Percentiles rank a stretch among this genome's conserved stretches.
Evolutionary conservation across 2,329 filamentous ascomycete species (phyloP).

Genomic region (Sphaerulina vaccinii): DNA sequence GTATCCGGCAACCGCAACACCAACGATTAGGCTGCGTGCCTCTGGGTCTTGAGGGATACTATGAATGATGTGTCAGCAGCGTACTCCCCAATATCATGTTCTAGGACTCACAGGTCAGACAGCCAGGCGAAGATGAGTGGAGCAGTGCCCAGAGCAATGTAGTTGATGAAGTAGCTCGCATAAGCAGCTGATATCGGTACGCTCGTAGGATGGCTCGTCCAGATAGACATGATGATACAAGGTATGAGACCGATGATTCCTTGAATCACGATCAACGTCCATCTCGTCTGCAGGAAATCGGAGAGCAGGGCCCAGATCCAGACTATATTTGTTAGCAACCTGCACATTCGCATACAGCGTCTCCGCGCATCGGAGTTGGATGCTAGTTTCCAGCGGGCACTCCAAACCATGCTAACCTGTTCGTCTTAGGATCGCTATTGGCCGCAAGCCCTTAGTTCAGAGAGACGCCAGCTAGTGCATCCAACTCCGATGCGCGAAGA

Average conservation of each 20-base stretch:
- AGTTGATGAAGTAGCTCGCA: conserved; percentile 54
- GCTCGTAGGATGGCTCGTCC: conserved; percentile 48
- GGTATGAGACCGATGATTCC: conserved; percentile 48
- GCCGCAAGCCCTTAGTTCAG: no score
- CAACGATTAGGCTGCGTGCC: conserved; percentile 50
- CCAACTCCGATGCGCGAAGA: no score
- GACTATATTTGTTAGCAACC: conserved; percentile 32
- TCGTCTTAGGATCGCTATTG: no score
- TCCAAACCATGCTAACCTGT: no score
- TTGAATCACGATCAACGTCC: conserved; percentile 52
- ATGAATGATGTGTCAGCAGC: neutral
- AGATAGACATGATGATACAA: conserved; percentile 55
- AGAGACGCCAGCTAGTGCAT: no score
- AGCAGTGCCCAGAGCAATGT: conserved; percentile 50
- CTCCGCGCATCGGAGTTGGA: no score
- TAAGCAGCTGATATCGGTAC: conserved; percentile 51
- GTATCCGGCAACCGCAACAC: conserved; percentile 51
- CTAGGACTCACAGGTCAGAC: conserved; percentile 42
- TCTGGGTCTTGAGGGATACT: conserved; percentile 51
- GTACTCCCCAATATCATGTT: neutral
- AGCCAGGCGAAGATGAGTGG: conserved; percentile 56
- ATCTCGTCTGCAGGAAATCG: conserved; percentile 51
- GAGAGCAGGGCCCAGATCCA: conserved; percentile 57
- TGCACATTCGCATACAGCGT: neutral
- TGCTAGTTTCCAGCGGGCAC: no score